phyloP scores from a whole-genome alignment of 1,139 yeast genomes.

The Kodamaea ohmeri region DNA sequence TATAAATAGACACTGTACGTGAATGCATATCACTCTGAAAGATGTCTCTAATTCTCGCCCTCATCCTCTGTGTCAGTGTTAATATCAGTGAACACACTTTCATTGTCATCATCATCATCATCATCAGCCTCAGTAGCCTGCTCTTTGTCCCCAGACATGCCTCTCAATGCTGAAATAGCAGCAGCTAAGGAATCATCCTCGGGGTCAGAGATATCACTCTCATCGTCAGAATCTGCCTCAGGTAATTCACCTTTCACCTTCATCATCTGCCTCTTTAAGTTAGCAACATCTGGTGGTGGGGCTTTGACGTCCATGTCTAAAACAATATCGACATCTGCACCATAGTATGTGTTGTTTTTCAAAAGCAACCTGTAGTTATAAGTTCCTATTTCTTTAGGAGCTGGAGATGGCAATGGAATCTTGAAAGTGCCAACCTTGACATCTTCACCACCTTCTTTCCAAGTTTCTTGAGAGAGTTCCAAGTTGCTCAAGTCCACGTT shows the following conservation, averaged over 20 bases:
- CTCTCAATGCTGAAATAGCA: constrained; percentile 61
- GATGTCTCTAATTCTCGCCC: constrained; percentile 25
- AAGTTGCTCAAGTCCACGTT: constrained; percentile 58
- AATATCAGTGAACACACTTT: constrained; percentile 46
- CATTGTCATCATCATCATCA: constrained; percentile 33
- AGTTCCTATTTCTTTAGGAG: constrained; percentile 65
- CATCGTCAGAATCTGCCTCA: constrained; percentile 37
- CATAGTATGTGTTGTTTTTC: constrained; percentile 67
- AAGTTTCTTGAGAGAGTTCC: constrained; percentile 45
- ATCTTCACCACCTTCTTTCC: constrained; percentile 45
- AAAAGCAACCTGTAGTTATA: constrained; percentile 63
- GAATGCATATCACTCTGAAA: background rate
- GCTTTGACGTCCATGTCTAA: constrained; percentile 57
- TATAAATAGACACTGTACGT: background rate
- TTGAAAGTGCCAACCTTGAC: constrained; percentile 69
- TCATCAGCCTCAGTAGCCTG: constrained; percentile 22
- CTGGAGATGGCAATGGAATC: constrained; percentile 65
- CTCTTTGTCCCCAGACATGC: constrained; percentile 44
- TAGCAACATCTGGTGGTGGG: constrained; percentile 32
- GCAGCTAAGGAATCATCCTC: constrained; percentile 66
- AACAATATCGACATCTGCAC: constrained; percentile 69
- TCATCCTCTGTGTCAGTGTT: constrained; percentile 56
- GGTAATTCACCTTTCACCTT: constrained; percentile 25
- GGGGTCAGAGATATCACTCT: constrained; percentile 61
- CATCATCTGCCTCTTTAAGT: constrained; percentile 13